phyloP scores from a whole-genome alignment of 176 grass and related monocot species.

The Urochloa ruziziensis region DNA sequence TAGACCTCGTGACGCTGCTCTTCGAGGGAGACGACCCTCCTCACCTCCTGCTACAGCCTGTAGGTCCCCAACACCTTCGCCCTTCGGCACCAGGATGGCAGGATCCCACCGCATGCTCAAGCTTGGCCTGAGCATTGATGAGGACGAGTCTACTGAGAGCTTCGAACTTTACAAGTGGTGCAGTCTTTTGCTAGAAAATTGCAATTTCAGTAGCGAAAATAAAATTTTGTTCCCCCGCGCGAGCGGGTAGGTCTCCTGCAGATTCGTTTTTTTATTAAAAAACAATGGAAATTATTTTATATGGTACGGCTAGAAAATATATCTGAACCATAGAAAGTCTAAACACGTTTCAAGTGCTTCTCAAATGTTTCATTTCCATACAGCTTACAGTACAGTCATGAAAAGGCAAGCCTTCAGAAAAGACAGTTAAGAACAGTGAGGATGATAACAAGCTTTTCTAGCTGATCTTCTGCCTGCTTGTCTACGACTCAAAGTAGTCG shows the following conservation, averaged over 20 bases:
- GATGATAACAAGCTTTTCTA: neutral
- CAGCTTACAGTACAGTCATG: neutral
- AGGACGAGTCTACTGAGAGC: conserved; percentile 52
- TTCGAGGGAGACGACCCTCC: conserved; percentile 84
- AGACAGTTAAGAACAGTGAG: neutral
- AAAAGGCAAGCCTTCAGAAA: neutral
- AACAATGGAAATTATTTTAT: neutral
- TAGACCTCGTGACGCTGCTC: conserved; percentile 66
- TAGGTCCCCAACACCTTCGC: conserved; percentile 91
- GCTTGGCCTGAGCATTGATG: conserved; percentile 83
- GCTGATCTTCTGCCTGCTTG: conserved; percentile 6
- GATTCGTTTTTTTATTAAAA: too few species aligned
- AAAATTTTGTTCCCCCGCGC: too few species aligned
- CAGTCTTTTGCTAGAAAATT: neutral
- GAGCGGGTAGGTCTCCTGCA: too few species aligned
- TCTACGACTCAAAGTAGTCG: neutral
- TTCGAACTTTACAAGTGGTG: too few species aligned
- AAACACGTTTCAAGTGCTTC: neutral
- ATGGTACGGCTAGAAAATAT: neutral
- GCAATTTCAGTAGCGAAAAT: neutral
- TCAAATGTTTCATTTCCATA: neutral
- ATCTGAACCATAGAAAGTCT: neutral
- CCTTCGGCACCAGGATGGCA: conserved; percentile 74
- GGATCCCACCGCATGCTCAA: conserved; percentile 97
- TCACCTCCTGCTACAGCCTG: conserved; percentile 88